Evolutionary conservation across 2,329 filamentous ascomycete species (phyloP).

Genomic region (Zasmidium cellare): DNA sequence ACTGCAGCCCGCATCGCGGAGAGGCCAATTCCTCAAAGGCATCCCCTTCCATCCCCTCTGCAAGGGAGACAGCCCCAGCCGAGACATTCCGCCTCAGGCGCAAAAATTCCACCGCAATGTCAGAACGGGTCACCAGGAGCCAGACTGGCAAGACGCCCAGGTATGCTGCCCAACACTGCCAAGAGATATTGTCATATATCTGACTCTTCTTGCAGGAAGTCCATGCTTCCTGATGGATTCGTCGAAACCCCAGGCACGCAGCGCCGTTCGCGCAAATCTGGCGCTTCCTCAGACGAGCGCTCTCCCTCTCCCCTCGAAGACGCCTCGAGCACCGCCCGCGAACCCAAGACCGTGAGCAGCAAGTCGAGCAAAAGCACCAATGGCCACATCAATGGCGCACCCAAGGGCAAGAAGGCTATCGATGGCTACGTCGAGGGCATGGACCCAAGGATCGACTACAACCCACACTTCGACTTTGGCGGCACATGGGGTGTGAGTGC

Average conservation of each 20-base stretch:
- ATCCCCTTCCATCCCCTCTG: background rate
- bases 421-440: conserved; percentile 38
- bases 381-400: conserved; percentile 37
- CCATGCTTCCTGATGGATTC: conserved; percentile 44
- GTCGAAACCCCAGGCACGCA: conserved; percentile 51
- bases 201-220: conserved; percentile 32
- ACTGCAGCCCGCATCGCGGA: background rate
- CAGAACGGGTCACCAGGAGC: conserved; percentile 43
- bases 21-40: background rate
- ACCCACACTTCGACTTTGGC: conserved; percentile 74
- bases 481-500: conserved; percentile 74
- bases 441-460: conserved; percentile 45
- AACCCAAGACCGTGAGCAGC: conserved; percentile 10
- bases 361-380: conserved; percentile 26
- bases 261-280: conserved; percentile 46
- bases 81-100: conserved; percentile 5
- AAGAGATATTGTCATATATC: background rate
- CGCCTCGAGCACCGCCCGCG: conserved; percentile 16
- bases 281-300: conserved; percentile 32
- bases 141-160: conserved; percentile 51
- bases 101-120: conserved; percentile 13
- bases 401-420: conserved; percentile 40
- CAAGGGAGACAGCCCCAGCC: background rate
- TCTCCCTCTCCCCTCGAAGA: conserved; percentile 36
- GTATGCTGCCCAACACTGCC: conserved; percentile 35